Evolutionary conservation across 1,284 basidiomycete species (phyloP).

Genomic region (Pseudozyma thailandica): DNA sequence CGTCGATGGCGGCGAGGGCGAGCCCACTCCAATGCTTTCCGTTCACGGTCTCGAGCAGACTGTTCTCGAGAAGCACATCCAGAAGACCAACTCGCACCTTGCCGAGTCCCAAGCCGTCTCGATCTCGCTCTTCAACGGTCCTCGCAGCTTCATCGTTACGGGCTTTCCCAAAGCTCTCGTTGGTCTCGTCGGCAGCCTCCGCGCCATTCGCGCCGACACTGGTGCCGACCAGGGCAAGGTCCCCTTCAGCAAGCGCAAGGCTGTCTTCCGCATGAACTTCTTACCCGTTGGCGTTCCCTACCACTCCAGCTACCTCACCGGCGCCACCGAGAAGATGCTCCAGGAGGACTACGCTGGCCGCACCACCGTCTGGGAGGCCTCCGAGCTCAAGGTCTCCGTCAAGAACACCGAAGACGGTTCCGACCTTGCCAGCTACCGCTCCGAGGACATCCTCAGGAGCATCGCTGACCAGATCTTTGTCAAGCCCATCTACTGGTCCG

Average conservation of each 20-base stretch:
- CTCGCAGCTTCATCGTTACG: conserved; percentile 90
- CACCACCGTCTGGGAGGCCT: conserved; percentile 75
- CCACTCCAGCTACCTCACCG: conserved; percentile 87
- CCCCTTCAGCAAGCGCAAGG: conserved; percentile 92
- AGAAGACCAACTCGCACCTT: conserved; percentile 87
- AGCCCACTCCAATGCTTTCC: conserved; percentile 91
- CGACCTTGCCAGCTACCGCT: conserved; percentile 48
- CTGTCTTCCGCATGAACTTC: conserved; percentile 91
- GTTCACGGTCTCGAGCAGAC: conserved; percentile 81
- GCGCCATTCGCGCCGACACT: conserved; percentile 86
- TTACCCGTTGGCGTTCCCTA: conserved; percentile 93
- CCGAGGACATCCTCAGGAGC: conserved; percentile 51
- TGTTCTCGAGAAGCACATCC: conserved; percentile 82
- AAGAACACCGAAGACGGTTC: conserved; percentile 80
- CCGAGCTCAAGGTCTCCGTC: conserved; percentile 83
- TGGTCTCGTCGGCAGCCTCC: conserved; percentile 87
- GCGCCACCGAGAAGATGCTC: conserved; percentile 80
- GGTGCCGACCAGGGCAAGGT: conserved; percentile 92
- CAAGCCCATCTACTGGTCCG: conserved; percentile 88
- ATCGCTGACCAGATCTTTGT: conserved; percentile 82
- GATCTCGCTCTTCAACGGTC: conserved; percentile 91
- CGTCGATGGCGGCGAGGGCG: conserved; percentile 90
- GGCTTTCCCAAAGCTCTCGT: conserved; percentile 91
- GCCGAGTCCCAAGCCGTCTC: conserved; percentile 79
- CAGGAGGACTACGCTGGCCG: conserved; percentile 75